These are phyloP conservation scores for Venturia aucupariae DNA, from an alignment of 2,329 filamentous ascomycete species.

Conservation along the genomic window DNA sequence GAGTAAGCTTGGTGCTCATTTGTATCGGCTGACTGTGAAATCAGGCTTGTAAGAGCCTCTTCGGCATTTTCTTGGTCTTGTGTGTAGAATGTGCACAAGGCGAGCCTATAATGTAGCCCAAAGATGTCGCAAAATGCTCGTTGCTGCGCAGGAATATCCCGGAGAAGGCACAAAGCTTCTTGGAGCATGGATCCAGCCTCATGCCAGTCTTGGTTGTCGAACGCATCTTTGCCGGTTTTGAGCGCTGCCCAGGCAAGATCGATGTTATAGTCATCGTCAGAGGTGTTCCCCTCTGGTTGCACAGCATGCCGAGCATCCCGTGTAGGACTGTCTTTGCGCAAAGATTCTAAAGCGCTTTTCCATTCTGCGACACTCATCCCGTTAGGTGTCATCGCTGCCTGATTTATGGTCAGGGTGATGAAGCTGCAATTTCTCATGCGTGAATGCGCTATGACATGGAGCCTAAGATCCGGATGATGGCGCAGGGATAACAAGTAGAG, in stretches of 20 bases:
- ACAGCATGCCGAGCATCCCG: background rate
- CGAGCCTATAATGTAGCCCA: background rate
- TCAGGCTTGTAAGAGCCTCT: background rate
- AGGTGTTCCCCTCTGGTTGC: background rate
- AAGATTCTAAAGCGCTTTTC: too few species aligned
- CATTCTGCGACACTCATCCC: too few species aligned
- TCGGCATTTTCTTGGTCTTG: background rate
- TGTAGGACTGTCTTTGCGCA: background rate
- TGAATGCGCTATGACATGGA: too few species aligned
- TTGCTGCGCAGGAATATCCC: background rate
- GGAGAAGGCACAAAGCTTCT: background rate
- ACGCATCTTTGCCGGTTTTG: too few species aligned
- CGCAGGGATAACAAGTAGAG: too few species aligned
- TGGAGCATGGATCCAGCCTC: background rate
- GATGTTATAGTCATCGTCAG: background rate
- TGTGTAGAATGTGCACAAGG: background rate
- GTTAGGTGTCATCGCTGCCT: too few species aligned
- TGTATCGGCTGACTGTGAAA: background rate
- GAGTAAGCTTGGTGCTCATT: background rate
- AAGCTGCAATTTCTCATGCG: too few species aligned
- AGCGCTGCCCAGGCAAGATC: background rate
- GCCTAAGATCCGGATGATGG: too few species aligned
- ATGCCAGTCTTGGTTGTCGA: background rate
- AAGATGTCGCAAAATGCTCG: background rate
- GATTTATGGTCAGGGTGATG: too few species aligned